Evolutionary conservation across 108 stramenopile genomes (phyloP), one percentile per base, ranked within the genome.

Genomic region (Skeletonema tropicum): DNA sequence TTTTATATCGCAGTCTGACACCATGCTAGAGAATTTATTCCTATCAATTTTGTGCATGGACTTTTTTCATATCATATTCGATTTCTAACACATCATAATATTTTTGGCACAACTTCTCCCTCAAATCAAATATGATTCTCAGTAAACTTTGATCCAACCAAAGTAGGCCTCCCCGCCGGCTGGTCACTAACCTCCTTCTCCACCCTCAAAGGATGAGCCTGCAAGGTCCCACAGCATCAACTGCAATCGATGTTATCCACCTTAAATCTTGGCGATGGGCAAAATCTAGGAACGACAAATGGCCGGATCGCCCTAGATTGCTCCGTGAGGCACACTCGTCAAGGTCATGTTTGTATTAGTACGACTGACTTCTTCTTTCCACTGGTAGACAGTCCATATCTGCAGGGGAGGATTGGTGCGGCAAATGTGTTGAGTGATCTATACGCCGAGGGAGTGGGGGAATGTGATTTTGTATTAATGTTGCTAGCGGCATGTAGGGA

Each of bases 361-460:
- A 94, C 94, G 1, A 91, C 91, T 17, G 90, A 91, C 75, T 94
- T 94, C 74, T 94, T 94, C 79, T 94, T 92, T 67, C 94, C 94
- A 2, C 58, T 94, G 41, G 90, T 94, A 45, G 91, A 94, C 71
- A 87, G 87, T 30, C 94, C 94, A 5, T 94, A 92, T 76, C 42
- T 92, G 64, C 91, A 92, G 60, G 94, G 94, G 12, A 60, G 94
- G 61, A 94, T 94, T 68, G 94, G 90, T 19, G 89, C 90, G n/a
- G 88, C 89, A 42, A 94, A 94, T 79, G 94, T 94, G 8, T 70
- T 94, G 82, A 87, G 86, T 31, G 94, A 94, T 82, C 83, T 94
- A 73, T 94, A 90, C 60, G 91, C 94, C 48, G 90, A 92, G 70
- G 94, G 94, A 15, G 86, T 91, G 5, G 89, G 86, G 45, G 76